A percentile compares a stretch with the other conserved stretches of the same genome.
Conservation (phyloP, 2,329 filamentous ascomycete species). For the Fusarium nygamai region DNA sequence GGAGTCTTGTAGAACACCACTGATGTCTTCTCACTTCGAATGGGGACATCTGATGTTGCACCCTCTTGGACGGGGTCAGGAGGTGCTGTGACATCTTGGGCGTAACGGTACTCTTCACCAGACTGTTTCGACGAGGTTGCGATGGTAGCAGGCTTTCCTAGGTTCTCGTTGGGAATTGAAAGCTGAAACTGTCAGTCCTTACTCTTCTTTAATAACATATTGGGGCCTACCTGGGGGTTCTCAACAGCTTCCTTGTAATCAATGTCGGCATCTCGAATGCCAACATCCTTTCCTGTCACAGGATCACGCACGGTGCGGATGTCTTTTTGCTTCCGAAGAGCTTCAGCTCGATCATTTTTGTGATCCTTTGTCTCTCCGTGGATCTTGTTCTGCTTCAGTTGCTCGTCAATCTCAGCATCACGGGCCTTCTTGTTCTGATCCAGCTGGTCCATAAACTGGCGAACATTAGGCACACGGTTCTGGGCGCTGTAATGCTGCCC, state of each 20-base stretch:
- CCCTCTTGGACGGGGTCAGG: conserved; percentile 86
- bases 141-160: conserved; percentile 78
- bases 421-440: conserved; percentile 82
- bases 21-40: conserved; percentile 96
- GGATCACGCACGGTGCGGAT: conserved; percentile 86
- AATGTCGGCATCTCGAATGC: conserved; percentile 83
- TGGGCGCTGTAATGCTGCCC: conserved; percentile 80
- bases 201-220: rapidly evolving
- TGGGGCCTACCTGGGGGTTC: conserved; percentile 69
- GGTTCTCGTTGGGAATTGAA: conserved; percentile 88
- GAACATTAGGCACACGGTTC: conserved; percentile 89
- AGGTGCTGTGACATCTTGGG: conserved; percentile 89
- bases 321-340: conserved; percentile 51
- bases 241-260: conserved; percentile 75
- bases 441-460: conserved; percentile 81
- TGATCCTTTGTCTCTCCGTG: conserved; percentile 56
- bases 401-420: conserved; percentile 75
- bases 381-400: conserved; percentile 52
- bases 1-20: conserved; percentile 96
- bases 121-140: conserved; percentile 77
- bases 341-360: conserved; percentile 45
- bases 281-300: conserved; percentile 84
- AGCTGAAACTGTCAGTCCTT: conserved; percentile 52
- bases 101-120: conserved; percentile 81
- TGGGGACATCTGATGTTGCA: conserved; percentile 91